Base-by-base conservation (phyloP, 2,329 filamentous ascomycete species). In the Chrysoporthe deuterocubensis region DNA sequence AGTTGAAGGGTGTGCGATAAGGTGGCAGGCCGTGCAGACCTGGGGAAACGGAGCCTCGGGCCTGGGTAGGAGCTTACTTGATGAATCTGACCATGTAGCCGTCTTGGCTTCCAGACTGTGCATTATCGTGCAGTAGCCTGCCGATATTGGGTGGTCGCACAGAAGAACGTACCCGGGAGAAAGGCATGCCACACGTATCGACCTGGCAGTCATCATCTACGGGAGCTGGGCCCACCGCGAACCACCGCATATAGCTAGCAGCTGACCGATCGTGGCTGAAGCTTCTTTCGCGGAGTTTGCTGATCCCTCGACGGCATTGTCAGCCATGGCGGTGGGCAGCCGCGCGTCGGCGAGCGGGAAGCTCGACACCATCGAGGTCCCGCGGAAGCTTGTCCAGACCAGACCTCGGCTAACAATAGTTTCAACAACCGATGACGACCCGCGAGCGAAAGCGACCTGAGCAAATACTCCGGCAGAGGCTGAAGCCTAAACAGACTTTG, bases 261-360 rank as follows among this genome's bases (percentile, higher is more conserved):
- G 59, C 59, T 62, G 59, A 50, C 13, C 59, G 3, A 62, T 7
- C 21, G 59, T 62, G 59, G 59, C 59, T 62, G 59, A 42, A 42
- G 43, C 59, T 26, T 61, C 42, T 21, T 42, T 18, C 26, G 58
- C 40, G 40, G 21, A 43, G 40, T 48, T 61, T 44, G 42, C 58
- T 61, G 58, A 48, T 61, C 58, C n/a, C 14, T 46, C 26, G 52
- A 56, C 52, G 13, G 26, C 46, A n/a, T 7, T 11, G 21, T 50
- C 46, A n/a, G n/a, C 46, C n/a, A 50, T 9, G 26, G 57, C 57
- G 57, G 57, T 60, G 59, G 37, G 59, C 59, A 44, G 43, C 26
- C 59, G 18, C 37, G 18, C 32, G 16, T 4, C 16, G 3, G 8
- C 43, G 60, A 13, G 60, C 60, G 46, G 60, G 60, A 62, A 62